phyloP scores from a whole-genome alignment of 2,329 filamentous ascomycete species.

The Talaromyces sp. region DNA sequence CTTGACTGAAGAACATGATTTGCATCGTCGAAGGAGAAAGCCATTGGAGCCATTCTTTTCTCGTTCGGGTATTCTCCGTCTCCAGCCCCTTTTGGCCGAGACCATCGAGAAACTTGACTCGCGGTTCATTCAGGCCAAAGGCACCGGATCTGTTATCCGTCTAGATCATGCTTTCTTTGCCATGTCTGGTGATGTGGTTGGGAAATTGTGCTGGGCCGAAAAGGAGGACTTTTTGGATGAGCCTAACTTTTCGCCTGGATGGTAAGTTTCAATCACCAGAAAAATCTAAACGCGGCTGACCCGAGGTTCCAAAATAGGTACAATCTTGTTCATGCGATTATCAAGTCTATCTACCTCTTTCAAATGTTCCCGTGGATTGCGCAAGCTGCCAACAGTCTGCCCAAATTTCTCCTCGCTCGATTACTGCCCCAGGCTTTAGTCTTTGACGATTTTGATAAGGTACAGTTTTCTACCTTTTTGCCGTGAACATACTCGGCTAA shows the following conservation, averaged over 20 bases:
- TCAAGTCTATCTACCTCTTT: conserved; percentile 18
- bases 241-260: conserved; percentile 19
- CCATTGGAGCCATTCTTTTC: conserved; percentile 25
- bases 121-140: conserved; percentile 18
- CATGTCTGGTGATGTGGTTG: conserved; percentile 29
- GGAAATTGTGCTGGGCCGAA: conserved; percentile 22
- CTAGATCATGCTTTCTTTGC: conserved; percentile 27
- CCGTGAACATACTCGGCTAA: neutral
- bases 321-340: conserved; percentile 15
- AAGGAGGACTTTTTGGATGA: conserved; percentile 19
- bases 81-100: conserved; percentile 15
- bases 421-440: conserved; percentile 7
- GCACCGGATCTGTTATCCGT: conserved; percentile 20
- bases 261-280: conserved; percentile 8
- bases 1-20: conserved; percentile 22
- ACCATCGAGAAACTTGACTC: conserved; percentile 16
- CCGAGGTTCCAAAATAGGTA: neutral
- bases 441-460: conserved; percentile 10
- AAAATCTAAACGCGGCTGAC: neutral
- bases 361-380: conserved; percentile 19
- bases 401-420: conserved; percentile 2
- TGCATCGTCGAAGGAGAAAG: conserved; percentile 25
- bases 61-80: conserved; percentile 14
- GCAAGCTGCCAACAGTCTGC: conserved; percentile 5
- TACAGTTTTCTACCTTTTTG: neutral